Percentiles rank a stretch among this genome's conserved stretches.
phyloP scores from a whole-genome alignment of 2,329 filamentous ascomycete species.

The Colletotrichum acutatum region DNA sequence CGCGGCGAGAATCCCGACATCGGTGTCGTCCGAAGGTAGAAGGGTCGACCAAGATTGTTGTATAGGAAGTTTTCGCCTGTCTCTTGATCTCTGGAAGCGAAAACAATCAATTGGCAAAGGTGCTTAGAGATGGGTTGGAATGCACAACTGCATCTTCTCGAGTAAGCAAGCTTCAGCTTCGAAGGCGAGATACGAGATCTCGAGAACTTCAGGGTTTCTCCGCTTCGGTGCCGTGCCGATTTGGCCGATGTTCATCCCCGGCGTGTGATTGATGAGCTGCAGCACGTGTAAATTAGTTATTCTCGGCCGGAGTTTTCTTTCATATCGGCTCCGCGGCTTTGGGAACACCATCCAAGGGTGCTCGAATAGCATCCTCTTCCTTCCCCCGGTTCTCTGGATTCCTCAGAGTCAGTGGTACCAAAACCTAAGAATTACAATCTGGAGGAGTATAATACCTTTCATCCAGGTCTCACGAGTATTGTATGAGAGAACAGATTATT shows the following conservation, averaged over 20 bases:
- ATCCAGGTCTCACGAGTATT: no score
- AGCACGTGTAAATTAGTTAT: neutral
- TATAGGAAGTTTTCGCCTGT: no score
- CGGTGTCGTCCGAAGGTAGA: neutral
- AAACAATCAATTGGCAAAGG: no score
- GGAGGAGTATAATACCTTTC: no score
- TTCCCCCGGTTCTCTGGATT: neutral
- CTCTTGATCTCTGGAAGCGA: no score
- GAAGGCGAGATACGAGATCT: neutral
- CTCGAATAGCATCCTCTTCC: neutral
- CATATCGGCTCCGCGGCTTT: neutral
- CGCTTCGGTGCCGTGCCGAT: slow-evolving; percentile 24
- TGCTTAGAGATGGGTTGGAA: no score
- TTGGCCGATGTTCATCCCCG: slow-evolving; percentile 1
- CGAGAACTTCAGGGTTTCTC: neutral
- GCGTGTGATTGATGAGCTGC: neutral
- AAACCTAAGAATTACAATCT: no score
- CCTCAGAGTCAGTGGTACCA: neutral
- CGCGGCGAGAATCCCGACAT: slow-evolving; percentile 20
- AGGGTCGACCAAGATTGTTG: no score
- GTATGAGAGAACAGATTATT: neutral
- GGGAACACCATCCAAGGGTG: neutral
- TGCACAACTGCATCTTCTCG: no score
- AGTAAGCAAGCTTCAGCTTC: no score
- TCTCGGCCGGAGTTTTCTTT: neutral